Conservation (phyloP, 1,284 basidiomycete species). For the Trichosporon sp. region DNA sequence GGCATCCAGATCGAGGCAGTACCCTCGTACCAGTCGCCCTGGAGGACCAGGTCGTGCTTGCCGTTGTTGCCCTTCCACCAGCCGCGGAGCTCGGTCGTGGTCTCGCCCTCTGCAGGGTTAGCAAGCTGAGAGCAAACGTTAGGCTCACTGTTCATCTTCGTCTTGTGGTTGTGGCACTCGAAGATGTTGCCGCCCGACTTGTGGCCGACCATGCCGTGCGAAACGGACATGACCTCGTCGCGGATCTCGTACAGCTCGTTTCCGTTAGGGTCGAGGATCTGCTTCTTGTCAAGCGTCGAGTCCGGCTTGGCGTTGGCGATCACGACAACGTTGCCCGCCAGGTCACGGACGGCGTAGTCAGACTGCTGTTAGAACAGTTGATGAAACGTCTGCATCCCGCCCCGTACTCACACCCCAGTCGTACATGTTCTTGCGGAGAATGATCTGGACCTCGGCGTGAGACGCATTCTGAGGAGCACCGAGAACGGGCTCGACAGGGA, state of each 20-base stretch:
- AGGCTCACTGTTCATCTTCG: background rate
- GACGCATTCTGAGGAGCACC: background rate
- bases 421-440: slow-evolving; percentile 7
- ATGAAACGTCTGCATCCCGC: too few relatives aligned
- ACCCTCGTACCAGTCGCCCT: slow-evolving; percentile 13
- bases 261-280: background rate
- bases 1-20: background rate
- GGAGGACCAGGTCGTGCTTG: slow-evolving; percentile 1
- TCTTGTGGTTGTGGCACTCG: slow-evolving; percentile 2
- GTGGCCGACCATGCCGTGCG: slow-evolving; percentile 1
- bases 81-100: background rate
- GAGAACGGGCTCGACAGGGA: background rate
- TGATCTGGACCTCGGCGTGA: background rate
- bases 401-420: slow-evolving; percentile 6
- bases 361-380: background rate
- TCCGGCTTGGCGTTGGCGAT: background rate
- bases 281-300: background rate
- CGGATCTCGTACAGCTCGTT: background rate
- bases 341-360: background rate
- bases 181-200: background rate
- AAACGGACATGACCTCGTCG: slow-evolving; percentile 1
- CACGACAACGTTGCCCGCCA: background rate
- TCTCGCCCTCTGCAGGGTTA: background rate
- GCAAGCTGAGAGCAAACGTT: background rate
- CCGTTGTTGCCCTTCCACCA: slow-evolving; percentile 16